Base-by-base conservation (phyloP, 108 stramenopile species). In the Nitzschia sp. region DNA sequence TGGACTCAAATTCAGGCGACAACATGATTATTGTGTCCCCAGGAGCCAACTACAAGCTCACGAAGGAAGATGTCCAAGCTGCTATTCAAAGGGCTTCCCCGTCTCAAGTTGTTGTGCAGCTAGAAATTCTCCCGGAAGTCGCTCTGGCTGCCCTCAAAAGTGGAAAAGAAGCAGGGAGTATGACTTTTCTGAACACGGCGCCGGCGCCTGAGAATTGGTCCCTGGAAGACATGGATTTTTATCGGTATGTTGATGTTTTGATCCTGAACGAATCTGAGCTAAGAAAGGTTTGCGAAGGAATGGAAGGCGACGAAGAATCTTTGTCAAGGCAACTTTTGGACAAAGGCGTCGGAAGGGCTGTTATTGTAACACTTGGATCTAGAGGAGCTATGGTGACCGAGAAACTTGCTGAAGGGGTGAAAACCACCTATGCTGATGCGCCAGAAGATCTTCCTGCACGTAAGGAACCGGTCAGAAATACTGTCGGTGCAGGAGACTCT, bases 401-500 rank as follows among this genome's bases (percentile, higher is more conserved):
- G 25, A 81, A 74, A 53, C 36, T 31, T 13, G 52, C 45, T 25
- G 78, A 71, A 44, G 67, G 61, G 22, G 45, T 60, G 34, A 57
- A 45, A 32, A 58, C 53, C 25, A 60, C 30, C 21, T 63, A 68
- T 36, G 88, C 85, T 2, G 63, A 66, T 35, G 86, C 85, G 47
- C 90, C 92, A 0, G 62, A 73, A 4, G 78, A 82, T 58, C 56
- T 89, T n/a, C 86, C 89, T 9, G 78, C 71, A 27, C 47, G 73
- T 28, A 71, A 84, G 2, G 79, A 81, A 11, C 92, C 89, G 32
- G 87, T 92, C 15, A 73, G 83, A 28, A 91, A 92, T 65, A 81
- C 93, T 31, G 86, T 92, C n/a, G 93, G 93, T 0, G 93, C 93
- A 1, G 93, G 93, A 38, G 93, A 94, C 80, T 59, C 83, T 21